Conservation (phyloP, 257 asterid species). For the Plectranthus barbatus region DNA sequence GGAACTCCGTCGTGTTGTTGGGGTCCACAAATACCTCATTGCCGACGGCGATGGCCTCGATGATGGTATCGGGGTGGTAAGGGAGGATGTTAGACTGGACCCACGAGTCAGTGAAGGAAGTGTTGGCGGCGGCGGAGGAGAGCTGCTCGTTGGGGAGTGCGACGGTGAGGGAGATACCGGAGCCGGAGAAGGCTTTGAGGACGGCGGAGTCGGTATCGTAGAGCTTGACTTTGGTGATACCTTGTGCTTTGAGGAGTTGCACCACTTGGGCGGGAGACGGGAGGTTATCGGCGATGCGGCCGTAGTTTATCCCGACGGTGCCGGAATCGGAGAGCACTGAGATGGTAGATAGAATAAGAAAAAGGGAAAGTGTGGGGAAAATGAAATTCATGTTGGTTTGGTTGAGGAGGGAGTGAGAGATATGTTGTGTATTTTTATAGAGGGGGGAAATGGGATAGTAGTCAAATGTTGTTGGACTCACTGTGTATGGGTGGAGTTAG, state of each 20-base stretch:
- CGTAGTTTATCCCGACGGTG: conserved; percentile 65
- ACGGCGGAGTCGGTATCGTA: conserved; percentile 68
- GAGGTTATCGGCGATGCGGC: conserved; percentile 75
- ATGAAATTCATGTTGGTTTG: too few species aligned
- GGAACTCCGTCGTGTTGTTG: conserved; percentile 40
- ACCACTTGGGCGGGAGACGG: conserved; percentile 67
- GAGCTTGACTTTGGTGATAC: conserved; percentile 49
- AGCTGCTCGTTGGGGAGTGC: conserved; percentile 80
- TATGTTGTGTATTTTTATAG: background rate
- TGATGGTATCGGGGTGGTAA: conserved; percentile 42
- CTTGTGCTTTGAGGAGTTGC: conserved; percentile 55
- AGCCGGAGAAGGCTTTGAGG: conserved; percentile 59
- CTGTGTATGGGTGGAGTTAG: conserved; percentile 15
- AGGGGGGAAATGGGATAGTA: background rate
- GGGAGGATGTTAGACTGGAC: conserved; percentile 50
- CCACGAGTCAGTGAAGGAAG: conserved; percentile 70
- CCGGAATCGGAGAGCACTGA: conserved; percentile 39
- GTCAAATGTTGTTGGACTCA: background rate
- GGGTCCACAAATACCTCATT: conserved; percentile 76
- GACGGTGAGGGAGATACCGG: conserved; percentile 58
- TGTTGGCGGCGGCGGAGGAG: conserved; percentile 48
- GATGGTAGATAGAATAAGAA: background rate
- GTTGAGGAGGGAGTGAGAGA: background rate
- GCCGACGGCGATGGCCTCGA: conserved; percentile 77
- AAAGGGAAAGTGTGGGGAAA: too few species aligned